These are phyloP conservation scores for Trichoderma sp. DNA, from an alignment of 2,329 filamentous ascomycete genomes.

Conservation along the genomic window DNA sequence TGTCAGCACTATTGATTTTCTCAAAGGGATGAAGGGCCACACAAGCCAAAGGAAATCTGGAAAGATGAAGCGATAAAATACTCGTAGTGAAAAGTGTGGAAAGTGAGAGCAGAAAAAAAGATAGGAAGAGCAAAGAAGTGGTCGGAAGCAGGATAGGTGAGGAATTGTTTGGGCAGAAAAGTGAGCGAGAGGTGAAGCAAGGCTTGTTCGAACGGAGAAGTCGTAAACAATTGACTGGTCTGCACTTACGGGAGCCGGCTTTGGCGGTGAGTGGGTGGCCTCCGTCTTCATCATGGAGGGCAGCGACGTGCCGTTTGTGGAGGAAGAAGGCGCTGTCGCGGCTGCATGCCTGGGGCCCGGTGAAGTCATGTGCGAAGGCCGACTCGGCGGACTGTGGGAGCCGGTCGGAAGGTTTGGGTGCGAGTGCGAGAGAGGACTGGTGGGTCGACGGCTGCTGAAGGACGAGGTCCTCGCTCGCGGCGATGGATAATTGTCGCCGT, in stretches of 20 bases:
- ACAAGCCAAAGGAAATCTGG: not conserved
- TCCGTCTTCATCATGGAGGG: slow-evolving; percentile 44
- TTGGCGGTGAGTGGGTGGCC: slow-evolving; percentile 44
- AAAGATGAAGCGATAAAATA: not conserved
- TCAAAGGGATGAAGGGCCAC: not conserved
- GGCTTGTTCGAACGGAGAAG: not conserved
- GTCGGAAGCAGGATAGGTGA: slow-evolving; percentile 3
- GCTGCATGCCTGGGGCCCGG: slow-evolving; percentile 50
- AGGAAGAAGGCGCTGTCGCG: slow-evolving; percentile 42
- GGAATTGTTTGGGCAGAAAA: slow-evolving; percentile 39
- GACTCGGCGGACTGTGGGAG: slow-evolving; percentile 47
- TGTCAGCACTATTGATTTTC: not conserved
- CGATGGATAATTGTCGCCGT: slow-evolving; percentile 50
- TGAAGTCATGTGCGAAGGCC: slow-evolving; percentile 48
- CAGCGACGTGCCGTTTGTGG: slow-evolving; percentile 45
- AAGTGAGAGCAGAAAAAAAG: slow-evolving; percentile 3
- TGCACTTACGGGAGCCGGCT: slow-evolving; percentile 36
- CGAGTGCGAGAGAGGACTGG: slow-evolving; percentile 54
- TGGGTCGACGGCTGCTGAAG: slow-evolving; percentile 44
- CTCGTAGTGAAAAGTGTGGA: too few species aligned
- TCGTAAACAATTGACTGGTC: not conserved
- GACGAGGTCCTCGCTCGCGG: slow-evolving; percentile 47
- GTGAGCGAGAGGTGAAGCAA: not conserved
- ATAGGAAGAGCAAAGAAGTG: slow-evolving; percentile 23
- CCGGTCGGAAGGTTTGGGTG: slow-evolving; percentile 48